These are phyloP conservation scores for Inosperma sp. DNA, from an alignment of 768 basidiomycete species.

Conservation along the genomic window DNA sequence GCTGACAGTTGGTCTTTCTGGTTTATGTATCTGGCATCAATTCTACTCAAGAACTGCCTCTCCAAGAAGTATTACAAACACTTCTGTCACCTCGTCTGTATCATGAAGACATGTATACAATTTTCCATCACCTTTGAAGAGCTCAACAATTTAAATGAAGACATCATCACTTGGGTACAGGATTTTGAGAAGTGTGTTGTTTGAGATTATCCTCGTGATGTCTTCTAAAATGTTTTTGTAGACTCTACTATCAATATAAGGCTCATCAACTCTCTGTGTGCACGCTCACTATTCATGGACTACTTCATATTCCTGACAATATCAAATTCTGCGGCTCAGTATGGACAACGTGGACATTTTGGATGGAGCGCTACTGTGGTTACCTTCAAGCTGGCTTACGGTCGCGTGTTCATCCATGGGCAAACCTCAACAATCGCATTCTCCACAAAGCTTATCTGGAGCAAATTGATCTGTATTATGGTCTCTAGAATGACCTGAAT, in stretches of 20 bases:
- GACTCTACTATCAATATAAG: slow-evolving; percentile 28
- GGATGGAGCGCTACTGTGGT: slow-evolving; percentile 32
- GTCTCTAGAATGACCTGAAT: background rate
- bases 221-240: background rate
- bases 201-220: background rate
- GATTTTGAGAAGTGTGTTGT: slow-evolving; percentile 32
- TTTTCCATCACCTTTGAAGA: slow-evolving; percentile 22
- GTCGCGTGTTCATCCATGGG: slow-evolving; percentile 22
- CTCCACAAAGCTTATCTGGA: slow-evolving; percentile 23
- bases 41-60: background rate
- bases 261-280: slow-evolving; percentile 24
- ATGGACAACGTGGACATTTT: slow-evolving; percentile 31
- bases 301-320: slow-evolving; percentile 27
- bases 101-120: slow-evolving; percentile 31
- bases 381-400: slow-evolving; percentile 14
- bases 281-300: slow-evolving; percentile 26
- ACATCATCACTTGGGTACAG: slow-evolving; percentile 31
- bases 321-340: slow-evolving; percentile 28
- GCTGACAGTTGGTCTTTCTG: background rate
- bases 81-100: slow-evolving; percentile 26
- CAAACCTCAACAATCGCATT: slow-evolving; percentile 20
- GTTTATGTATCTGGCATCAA: slow-evolving; percentile 5
- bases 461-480: slow-evolving; percentile 21
- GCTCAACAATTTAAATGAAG: slow-evolving; percentile 19
- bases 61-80: slow-evolving; percentile 31